phyloP scores from a whole-genome alignment of 441 rosid genomes.

The Daphne laureola region DNA sequence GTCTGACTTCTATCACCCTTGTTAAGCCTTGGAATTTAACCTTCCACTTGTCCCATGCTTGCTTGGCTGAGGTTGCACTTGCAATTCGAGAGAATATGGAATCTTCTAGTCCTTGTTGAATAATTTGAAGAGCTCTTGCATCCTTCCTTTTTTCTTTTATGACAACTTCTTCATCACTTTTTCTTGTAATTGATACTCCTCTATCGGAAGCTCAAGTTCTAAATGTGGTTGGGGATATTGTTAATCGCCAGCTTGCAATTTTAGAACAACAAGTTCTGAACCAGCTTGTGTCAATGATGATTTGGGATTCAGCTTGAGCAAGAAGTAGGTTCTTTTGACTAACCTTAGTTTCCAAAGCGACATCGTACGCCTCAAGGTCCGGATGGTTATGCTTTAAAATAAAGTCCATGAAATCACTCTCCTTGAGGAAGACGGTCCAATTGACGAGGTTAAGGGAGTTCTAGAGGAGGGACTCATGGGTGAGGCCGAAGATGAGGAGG shows the following conservation, averaged over 20 bases:
- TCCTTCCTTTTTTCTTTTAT: too few species aligned
- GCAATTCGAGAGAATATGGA: too few species aligned
- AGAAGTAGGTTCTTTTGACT: conserved; percentile 25
- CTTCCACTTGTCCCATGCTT: too few species aligned
- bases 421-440: conserved; percentile 42
- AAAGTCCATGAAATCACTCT: conserved; percentile 34
- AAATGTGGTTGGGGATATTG: conserved; percentile 52
- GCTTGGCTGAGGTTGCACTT: too few species aligned
- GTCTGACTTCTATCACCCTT: too few species aligned
- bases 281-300: conserved; percentile 33
- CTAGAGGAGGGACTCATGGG: conserved; percentile 52
- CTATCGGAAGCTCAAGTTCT: conserved; percentile 21
- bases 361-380: conserved; percentile 45
- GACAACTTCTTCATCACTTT: too few species aligned
- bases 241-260: conserved; percentile 49
- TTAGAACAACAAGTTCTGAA: conserved; percentile 49
- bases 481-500: conserved; percentile 47
- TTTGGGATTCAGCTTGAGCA: conserved; percentile 11
- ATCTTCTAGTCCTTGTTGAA: too few species aligned
- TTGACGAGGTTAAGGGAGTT: conserved; percentile 41
- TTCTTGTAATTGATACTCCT: too few species aligned
- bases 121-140: too few species aligned
- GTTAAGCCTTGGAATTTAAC: too few species aligned
- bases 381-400: conserved; percentile 34
- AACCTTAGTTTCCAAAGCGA: conserved; percentile 43